phyloP scores from a whole-genome alignment of 192 early-diverging fungal species.

The Linnemannia exigua region DNA sequence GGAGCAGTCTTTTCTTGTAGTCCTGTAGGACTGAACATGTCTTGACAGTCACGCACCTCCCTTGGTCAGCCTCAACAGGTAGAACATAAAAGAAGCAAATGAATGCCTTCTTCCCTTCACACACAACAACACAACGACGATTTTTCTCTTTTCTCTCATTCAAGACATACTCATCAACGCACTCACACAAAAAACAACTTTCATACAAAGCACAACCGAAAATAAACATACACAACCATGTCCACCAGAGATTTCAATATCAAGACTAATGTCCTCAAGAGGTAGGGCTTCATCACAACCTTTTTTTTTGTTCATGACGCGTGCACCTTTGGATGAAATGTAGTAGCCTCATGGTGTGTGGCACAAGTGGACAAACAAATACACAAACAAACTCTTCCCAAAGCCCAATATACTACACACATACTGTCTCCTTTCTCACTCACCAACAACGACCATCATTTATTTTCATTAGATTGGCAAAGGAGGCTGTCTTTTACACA shows the following conservation, averaged over 20 bases:
- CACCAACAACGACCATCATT: not conserved
- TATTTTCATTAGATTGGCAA: constrained; percentile 57
- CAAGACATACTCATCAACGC: too few relatives aligned
- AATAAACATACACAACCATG: constrained; percentile 35
- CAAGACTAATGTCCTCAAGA: constrained; percentile 71
- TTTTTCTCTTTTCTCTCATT: too few relatives aligned
- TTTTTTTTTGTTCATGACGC: not conserved
- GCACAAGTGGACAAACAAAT: too few relatives aligned
- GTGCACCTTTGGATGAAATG: too few relatives aligned
- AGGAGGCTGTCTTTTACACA: constrained; percentile 65
- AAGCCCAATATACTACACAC: not conserved
- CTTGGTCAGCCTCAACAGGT: too few relatives aligned
- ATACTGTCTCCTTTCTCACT: not conserved
- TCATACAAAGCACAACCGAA: not conserved
- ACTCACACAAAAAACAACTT: too few relatives aligned
- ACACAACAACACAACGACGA: too few relatives aligned
- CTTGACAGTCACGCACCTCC: not conserved
- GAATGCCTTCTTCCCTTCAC: too few relatives aligned
- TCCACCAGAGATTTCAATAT: constrained; percentile 69
- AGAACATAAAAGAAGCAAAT: not conserved
- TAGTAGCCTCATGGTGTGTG: too few relatives aligned
- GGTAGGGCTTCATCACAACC: constrained; percentile 49
- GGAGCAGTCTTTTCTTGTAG: too few relatives aligned
- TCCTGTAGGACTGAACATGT: not conserved
- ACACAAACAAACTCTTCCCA: not conserved